phyloP scores from a whole-genome alignment of 1,284 basidiomycete genomes.

The Apiotrichum sp. region DNA sequence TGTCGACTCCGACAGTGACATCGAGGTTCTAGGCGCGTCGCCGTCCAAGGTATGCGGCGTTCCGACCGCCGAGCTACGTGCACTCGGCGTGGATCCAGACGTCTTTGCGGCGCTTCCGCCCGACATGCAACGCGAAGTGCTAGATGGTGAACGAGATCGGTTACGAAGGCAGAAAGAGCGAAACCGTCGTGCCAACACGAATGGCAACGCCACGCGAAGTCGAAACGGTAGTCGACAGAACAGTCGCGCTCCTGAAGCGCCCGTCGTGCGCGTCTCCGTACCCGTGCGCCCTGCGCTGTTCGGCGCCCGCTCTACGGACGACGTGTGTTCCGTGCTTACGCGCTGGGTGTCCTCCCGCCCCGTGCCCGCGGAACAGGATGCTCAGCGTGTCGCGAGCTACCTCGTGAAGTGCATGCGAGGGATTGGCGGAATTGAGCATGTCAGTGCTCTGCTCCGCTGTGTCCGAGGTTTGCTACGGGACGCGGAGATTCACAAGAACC shows the following conservation, averaged over 20 bases:
- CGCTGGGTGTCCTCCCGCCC: conserved; percentile 60
- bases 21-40: conserved; percentile 5
- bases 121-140: conserved; percentile 64
- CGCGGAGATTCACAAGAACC: conserved; percentile 17
- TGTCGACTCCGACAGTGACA: not conserved
- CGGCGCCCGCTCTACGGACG: conserved; percentile 58
- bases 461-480: conserved; percentile 52
- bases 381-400: conserved; percentile 64
- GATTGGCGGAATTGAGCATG: conserved; percentile 62
- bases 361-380: conserved; percentile 61
- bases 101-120: conserved; percentile 66
- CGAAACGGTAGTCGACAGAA: conserved; percentile 41
- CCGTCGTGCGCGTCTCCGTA: conserved; percentile 44
- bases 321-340: conserved; percentile 63
- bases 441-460: conserved; percentile 65
- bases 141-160: conserved; percentile 52
- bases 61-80: conserved; percentile 52
- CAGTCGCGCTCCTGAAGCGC: not conserved
- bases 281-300: conserved; percentile 53
- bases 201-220: conserved; percentile 12
- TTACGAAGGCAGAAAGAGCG: conserved; percentile 37
- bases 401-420: conserved; percentile 60
- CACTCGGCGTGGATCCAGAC: conserved; percentile 61
- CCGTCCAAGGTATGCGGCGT: conserved; percentile 17
- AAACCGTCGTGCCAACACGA: conserved; percentile 12